A percentile compares a stretch with the other conserved stretches of the same genome.
Evolutionary conservation across 345 rosid genomes (phyloP).

Genomic region (Triadica sebifera): DNA sequence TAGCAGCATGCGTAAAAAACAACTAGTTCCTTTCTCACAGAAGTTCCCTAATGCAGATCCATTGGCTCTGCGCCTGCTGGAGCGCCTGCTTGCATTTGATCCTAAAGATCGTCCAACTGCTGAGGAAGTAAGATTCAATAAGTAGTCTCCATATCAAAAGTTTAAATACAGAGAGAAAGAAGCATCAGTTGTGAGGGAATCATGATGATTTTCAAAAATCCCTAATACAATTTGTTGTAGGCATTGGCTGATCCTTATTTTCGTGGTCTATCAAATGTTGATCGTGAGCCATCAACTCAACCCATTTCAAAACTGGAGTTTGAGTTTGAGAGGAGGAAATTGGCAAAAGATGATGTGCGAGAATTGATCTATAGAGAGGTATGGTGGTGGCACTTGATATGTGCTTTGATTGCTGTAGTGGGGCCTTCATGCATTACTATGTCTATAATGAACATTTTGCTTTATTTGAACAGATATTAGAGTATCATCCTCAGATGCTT

Average conservation of each 20-base stretch:
- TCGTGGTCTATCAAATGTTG: constrained; percentile 74
- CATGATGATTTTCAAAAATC: constrained; percentile 14
- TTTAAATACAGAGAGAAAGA: neutral
- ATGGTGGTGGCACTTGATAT: constrained; percentile 14
- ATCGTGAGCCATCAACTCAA: constrained; percentile 83
- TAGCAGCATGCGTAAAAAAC: constrained; percentile 86
- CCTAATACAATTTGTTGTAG: constrained; percentile 40
- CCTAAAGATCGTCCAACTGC: constrained; percentile 96
- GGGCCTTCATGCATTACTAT: constrained; percentile 5
- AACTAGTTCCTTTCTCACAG: constrained; percentile 66
- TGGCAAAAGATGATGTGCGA: constrained; percentile 92
- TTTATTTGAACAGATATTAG: constrained; percentile 64
- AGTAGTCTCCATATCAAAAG: neutral
- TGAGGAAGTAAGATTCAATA: constrained; percentile 54
- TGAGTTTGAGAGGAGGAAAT: constrained; percentile 95
- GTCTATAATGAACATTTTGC: constrained; percentile 5
- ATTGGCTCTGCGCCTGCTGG: constrained; percentile 68
- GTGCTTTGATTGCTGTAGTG: constrained; percentile 11
- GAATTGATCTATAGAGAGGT: constrained; percentile 98
- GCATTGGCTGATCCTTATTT: constrained; percentile 93
- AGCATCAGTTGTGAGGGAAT: constrained; percentile 1
- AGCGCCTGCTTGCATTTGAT: constrained; percentile 89
- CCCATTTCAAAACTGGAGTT: constrained; percentile 96
- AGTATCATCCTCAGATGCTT: constrained; percentile 97
- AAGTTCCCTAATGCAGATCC: constrained; percentile 87